These are phyloP conservation scores for Pythium brachiatum DNA, from an alignment of 352 stramenopile genomes.

Conservation along the genomic window DNA sequence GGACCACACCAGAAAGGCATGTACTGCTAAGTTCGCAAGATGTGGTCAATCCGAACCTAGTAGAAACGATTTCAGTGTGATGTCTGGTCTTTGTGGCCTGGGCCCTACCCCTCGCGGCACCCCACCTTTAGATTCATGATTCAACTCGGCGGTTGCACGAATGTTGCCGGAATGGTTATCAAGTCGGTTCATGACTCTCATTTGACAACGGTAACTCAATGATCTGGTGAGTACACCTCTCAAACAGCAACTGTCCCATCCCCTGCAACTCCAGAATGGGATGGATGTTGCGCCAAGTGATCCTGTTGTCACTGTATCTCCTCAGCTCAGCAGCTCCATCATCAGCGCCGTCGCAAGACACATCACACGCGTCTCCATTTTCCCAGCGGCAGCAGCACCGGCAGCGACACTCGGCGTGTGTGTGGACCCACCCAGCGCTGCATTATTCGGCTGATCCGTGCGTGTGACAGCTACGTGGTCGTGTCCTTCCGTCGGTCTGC, in stretches of 20 bases:
- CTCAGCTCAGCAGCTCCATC: neutral
- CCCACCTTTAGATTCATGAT: constrained; percentile 20
- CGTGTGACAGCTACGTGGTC: constrained; percentile 1
- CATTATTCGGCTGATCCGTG: neutral
- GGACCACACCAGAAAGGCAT: constrained; percentile 14
- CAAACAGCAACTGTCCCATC: neutral
- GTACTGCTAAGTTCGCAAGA: constrained; percentile 6
- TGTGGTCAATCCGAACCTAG: too few relatives aligned
- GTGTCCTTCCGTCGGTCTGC: too few relatives aligned
- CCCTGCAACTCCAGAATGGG: neutral
- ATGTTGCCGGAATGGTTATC: constrained; percentile 11
- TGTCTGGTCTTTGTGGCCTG: constrained; percentile 7
- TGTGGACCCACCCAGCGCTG: neutral
- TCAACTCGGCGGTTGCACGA: constrained; percentile 10
- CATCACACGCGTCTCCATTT: neutral
- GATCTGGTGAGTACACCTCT: neutral
- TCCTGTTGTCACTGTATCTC: neutral
- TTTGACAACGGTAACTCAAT: constrained; percentile 1
- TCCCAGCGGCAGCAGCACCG: neutral
- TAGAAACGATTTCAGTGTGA: too few relatives aligned
- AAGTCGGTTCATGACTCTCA: constrained; percentile 20
- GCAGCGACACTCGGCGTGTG: neutral
- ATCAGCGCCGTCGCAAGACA: neutral
- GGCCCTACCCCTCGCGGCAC: constrained; percentile 9
- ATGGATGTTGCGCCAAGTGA: constrained; percentile 1